Evolutionary conservation across 2,329 filamentous ascomycete genomes (phyloP).

Genomic region (Eutypella sp.): DNA sequence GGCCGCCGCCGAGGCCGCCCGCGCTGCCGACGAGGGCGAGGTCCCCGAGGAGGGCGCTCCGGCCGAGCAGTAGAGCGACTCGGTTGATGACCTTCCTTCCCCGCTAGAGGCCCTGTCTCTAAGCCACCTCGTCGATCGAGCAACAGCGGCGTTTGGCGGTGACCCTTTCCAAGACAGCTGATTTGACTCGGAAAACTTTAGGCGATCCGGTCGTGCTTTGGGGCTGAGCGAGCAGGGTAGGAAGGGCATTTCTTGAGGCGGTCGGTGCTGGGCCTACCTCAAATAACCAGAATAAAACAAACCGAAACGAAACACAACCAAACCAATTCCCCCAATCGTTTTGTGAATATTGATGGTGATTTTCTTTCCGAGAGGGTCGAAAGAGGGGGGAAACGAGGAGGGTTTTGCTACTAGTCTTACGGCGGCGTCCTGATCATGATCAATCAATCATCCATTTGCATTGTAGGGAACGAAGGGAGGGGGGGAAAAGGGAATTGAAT

Average conservation of each 20-base stretch:
- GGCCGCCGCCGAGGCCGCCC: constrained; percentile 58
- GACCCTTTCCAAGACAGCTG: too few species aligned
- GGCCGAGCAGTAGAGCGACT: constrained; percentile 39
- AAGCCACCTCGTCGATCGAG: not conserved
- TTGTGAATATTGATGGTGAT: not conserved
- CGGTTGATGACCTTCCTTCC: constrained; percentile 33
- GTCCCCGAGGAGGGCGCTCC: constrained; percentile 48
- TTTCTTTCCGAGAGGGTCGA: not conserved
- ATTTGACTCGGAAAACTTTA: too few species aligned
- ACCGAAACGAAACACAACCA: not conserved
- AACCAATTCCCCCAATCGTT: too few species aligned
- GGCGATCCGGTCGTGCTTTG: too few species aligned
- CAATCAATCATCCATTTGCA: not conserved
- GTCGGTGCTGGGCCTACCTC: constrained; percentile 1
- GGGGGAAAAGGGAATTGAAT: not conserved
- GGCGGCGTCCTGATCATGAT: not conserved
- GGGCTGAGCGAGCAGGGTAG: not conserved
- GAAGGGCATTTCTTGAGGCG: not conserved
- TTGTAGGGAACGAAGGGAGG: constrained; percentile 1
- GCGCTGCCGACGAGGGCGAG: constrained; percentile 46
- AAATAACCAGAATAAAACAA: not conserved
- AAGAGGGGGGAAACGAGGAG: not conserved
- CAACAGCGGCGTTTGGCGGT: not conserved
- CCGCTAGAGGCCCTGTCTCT: constrained; percentile 19
- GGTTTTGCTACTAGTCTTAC: not conserved